Evolutionary conservation across 2,329 filamentous ascomycete genomes (phyloP).

Genomic region (Paecilomyces sp.): DNA sequence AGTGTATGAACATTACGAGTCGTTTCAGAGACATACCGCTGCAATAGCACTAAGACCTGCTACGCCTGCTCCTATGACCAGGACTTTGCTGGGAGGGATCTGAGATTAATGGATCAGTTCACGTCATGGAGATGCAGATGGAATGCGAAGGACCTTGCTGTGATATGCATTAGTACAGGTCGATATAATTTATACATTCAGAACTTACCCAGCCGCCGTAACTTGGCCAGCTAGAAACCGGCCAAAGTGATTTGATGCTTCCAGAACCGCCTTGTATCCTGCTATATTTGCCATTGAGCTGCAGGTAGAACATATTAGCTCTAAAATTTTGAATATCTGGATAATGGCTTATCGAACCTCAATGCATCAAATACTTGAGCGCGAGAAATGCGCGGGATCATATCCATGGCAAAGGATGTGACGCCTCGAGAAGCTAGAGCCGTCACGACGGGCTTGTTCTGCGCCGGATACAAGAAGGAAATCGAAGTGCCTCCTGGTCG

Average conservation of each 20-base stretch:
- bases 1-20: background rate
- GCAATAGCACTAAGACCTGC: constrained; percentile 84
- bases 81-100: constrained; percentile 82
- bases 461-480: constrained; percentile 74
- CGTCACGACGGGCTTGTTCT: constrained; percentile 70
- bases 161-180: constrained; percentile 4
- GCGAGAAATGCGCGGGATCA: constrained; percentile 82
- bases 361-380: constrained; percentile 84
- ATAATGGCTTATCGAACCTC: constrained; percentile 20
- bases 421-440: constrained; percentile 63
- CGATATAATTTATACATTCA: background rate
- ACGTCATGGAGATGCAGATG: background rate
- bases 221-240: constrained; percentile 84
- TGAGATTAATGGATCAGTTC: constrained; percentile 32
- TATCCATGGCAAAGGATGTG: constrained; percentile 84
- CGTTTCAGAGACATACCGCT: constrained; percentile 42
- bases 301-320: background rate
- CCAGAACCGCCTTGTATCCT: constrained; percentile 84
- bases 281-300: constrained; percentile 94
- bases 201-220: constrained; percentile 65
- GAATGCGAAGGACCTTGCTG: constrained; percentile 15
- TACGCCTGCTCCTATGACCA: constrained; percentile 85
- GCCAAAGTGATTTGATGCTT: constrained; percentile 84
- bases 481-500: constrained; percentile 67
- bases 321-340: background rate